Base-by-base conservation (phyloP, 1,284 basidiomycete species). In the Cutaneotrichosporon cutaneum region DNA sequence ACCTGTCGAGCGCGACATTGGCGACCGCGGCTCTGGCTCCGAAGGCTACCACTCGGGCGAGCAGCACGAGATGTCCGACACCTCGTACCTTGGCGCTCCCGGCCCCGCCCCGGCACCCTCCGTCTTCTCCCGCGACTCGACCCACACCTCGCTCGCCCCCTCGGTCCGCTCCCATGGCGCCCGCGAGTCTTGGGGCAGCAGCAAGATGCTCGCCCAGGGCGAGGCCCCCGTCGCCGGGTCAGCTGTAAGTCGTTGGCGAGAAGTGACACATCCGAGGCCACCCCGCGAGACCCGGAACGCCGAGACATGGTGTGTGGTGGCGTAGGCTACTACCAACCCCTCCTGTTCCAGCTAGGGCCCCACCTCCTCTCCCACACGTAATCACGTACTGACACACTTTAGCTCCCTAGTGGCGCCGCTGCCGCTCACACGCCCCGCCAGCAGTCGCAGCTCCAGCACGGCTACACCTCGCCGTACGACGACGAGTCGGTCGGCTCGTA, bases 101-200 rank as follows among this genome's bases (percentile, higher is more conserved):
- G 59, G 39, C 14, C 32, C 47, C 33, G 53, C 22, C 26, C 65
- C 60, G 61, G 59, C 75, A 63, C 36, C 75, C 65, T 59, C 77
- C 70, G 32, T 75, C 71, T 8, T 76, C 52, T 75, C 73, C 24
- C 61, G 75, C 27, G 73, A 77, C 60, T 77, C 75, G 44, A 76
- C 76, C 2, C 65, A 70, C 52, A 59, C 60, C 14, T 65, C 62
- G 14, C 58, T 68, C 18, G 56, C 63, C 1, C 63, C 66, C 4
- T 61, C 66, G 8, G 54, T 62, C 36, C 9, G 32, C 16, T 56
- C 42, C 6, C 30, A 55, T 52, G 52, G 36, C 21, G 39, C 58
- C 32, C 63, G 63, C 10, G 60, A 60, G 3, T 64, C 63, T 3
- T 67, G 60, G 62, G 63, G 63, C 4, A 62, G 63, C 54, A 56